Evolutionary conservation across 2,329 filamentous ascomycete genomes (phyloP), one percentile per base, ranked within the genome.

Genomic region (Fusarium odoratissimum): DNA sequence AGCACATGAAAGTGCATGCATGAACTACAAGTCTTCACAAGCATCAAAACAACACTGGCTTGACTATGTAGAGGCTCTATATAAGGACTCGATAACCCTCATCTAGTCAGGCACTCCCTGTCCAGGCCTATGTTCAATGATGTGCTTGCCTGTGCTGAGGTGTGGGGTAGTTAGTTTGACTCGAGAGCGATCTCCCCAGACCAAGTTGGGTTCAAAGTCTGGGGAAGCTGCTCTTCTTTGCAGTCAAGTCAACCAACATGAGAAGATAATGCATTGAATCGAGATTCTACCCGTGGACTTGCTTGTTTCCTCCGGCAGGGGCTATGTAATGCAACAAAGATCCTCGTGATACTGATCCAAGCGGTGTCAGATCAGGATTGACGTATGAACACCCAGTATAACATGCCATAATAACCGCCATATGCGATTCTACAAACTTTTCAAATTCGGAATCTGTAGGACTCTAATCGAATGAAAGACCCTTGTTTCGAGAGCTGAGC

Each of bases 151-250:
- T 58, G 65, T 69, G 67, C 57, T 55, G 46, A 58, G 60, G 49
- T 74, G 74, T 74, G 75, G 75, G 72, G 70, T 66, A 68, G 45
- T 42, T 58, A 64, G 49, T 63, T 63, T 19, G 45, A 55, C 35
- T 64, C 41, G 54, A 44, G 52, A 64, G 38, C 51, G 44, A 69
- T 69, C 65, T 69, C 65, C 60, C 66, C 66, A 69, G 56, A 70
- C 61, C 64, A n/a, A 64, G 69, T 65, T 52, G 51, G 60, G 67
- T 30, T 67, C 49, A 65, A 54, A 71, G 64, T 73, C 69, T 72
- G 69, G 69, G 69, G 69, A 72, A 72, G 46, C 41, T 49, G 55
- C 40, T 64, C 49, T 37, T 51, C 56, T 41, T 37, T 57, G 64
- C 35, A 60, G 30, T 31, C 19, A 35, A 33, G 38, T 59, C 72